Conservation (phyloP, 2,329 filamentous ascomycete species). For the Colletotrichum sp. region DNA sequence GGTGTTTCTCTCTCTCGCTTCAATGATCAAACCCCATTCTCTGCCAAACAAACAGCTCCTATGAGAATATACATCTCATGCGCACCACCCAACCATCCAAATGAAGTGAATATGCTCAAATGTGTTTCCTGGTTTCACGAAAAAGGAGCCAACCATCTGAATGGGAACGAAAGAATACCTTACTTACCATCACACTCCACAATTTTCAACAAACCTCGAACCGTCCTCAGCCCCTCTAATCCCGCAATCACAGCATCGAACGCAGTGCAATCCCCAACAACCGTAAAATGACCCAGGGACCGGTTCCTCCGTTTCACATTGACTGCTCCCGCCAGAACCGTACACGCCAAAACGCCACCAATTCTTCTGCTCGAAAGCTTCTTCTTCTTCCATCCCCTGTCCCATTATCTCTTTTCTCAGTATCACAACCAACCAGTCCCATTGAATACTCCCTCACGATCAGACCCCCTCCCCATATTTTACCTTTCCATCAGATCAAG, state of each 20-base stretch:
- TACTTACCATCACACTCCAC: not conserved
- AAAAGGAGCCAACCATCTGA: not conserved
- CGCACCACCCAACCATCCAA: not conserved
- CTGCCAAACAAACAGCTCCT: not conserved
- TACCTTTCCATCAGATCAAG: not conserved
- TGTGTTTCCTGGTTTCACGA: not conserved
- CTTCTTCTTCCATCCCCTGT: not conserved
- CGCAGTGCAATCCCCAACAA: not conserved
- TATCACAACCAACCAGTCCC: not conserved
- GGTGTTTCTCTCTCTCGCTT: not conserved
- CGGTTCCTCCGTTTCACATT: slow-evolving; percentile 10
- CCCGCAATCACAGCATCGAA: not conserved
- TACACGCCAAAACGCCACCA: not conserved
- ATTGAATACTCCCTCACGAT: not conserved
- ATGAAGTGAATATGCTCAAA: not conserved
- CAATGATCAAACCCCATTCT: not conserved
- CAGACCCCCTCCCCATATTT: not conserved
- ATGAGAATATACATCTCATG: not conserved
- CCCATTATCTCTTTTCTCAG: not conserved
- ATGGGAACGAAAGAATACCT: not conserved
- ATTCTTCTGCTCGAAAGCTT: not conserved
- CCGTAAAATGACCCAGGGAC: not conserved
- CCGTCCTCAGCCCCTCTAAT: not conserved
- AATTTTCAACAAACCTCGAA: not conserved
- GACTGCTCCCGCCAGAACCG: not conserved